Percentiles rank a stretch among this genome's conserved stretches.
These are phyloP conservation scores for Solanum raphanifolium DNA, from an alignment of 257 asterid species.

Conservation along the genomic window DNA sequence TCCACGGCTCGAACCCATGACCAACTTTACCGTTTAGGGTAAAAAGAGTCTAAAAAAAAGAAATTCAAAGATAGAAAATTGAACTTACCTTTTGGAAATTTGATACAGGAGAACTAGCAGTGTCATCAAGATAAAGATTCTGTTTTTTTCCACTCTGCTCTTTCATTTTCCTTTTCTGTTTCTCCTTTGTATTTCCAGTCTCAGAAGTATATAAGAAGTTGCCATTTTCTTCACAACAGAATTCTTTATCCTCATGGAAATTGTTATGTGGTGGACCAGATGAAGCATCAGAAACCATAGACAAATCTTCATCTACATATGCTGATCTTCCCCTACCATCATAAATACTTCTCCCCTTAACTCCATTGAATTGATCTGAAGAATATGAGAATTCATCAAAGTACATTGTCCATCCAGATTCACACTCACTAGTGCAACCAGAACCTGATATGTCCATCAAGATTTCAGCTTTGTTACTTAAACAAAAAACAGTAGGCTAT, in stretches of 20 bases:
- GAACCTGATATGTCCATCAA: conserved; percentile 55
- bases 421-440: conserved; percentile 67
- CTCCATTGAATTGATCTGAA: conserved; percentile 15
- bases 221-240: background rate
- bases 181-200: conserved; percentile 16
- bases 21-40: background rate
- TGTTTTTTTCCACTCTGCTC: conserved; percentile 12
- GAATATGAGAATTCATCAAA: conserved; percentile 58
- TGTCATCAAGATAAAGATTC: conserved; percentile 65
- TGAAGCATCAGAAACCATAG: conserved; percentile 95
- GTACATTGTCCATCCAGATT: conserved; percentile 92
- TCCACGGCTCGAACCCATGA: background rate
- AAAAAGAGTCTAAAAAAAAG: background rate
- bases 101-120: conserved; percentile 70
- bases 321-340: background rate
- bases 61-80: background rate
- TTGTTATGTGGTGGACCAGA: conserved; percentile 63
- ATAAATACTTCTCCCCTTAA: background rate
- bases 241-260: conserved; percentile 16
- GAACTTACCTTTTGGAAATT: conserved; percentile 20
- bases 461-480: background rate
- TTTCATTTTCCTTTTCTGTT: conserved; percentile 13
- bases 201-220: background rate
- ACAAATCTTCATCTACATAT: conserved; percentile 30
- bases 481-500: background rate